Conservation (phyloP, 169 alveolate genomes). For the Plasmodium sp. region DNA sequence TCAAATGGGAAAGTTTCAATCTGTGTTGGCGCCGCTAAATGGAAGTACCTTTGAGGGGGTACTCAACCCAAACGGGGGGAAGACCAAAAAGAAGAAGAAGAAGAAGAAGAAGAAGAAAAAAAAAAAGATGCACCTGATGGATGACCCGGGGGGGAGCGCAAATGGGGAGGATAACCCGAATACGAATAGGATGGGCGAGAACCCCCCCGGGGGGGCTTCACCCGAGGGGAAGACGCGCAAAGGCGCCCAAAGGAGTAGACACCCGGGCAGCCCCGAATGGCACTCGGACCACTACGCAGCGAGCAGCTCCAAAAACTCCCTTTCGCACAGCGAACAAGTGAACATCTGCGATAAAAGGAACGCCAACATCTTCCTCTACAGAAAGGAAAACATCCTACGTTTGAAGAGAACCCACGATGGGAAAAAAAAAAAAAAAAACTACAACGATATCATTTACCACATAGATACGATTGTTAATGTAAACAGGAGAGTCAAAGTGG, state of each 20-base stretch:
- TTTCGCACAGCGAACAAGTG: not conserved
- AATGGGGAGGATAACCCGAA: too few species aligned
- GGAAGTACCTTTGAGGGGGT: not conserved
- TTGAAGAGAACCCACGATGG: not conserved
- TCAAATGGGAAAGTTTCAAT: not conserved
- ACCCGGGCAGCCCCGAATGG: not conserved
- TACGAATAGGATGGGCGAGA: not conserved
- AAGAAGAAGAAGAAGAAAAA: not conserved
- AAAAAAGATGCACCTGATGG: not conserved
- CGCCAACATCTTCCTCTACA: slow-evolving; percentile 28
- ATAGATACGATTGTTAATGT: slow-evolving; percentile 27
- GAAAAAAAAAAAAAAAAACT: not conserved
- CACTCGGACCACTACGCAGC: not conserved
- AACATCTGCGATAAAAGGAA: slow-evolving; percentile 18
- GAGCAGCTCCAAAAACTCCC: not conserved
- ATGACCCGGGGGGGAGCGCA: not conserved
- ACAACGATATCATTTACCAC: slow-evolving; percentile 52
- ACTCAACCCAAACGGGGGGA: not conserved
- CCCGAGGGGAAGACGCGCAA: not conserved
- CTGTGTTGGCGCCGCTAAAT: not conserved
- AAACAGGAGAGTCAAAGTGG: slow-evolving; percentile 31
- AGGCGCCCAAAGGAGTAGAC: not conserved
- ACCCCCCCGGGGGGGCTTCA: not conserved
- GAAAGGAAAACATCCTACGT: slow-evolving; percentile 12
- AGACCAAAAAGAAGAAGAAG: not conserved